Base-by-base conservation (phyloP, 2,329 filamentous ascomycete genomes). In the Simplicillium sp. region DNA sequence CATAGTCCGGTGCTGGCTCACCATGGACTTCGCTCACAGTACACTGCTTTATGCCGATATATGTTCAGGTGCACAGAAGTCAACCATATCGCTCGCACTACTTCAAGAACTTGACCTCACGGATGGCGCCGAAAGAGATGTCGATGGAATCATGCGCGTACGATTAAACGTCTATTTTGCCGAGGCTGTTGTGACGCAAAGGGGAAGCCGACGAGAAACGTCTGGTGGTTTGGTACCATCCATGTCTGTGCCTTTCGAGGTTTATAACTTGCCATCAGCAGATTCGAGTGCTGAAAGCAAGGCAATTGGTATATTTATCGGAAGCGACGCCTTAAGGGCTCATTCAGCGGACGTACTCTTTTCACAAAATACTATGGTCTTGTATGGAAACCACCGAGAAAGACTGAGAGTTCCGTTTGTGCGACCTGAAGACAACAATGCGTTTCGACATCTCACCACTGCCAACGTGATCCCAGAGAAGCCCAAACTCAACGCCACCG, bases 1-100 rank as follows among this genome's bases (percentile, higher is more conserved):
- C 25, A 95, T 98, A 49, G 86, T 97, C 43, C 83, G 92, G 46
- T 98, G 92, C 66, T 97, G 92, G 89, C 71, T 97, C 51, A 90
- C 86, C 18, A 84, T 82, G 29, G 82, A 87, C 53, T 97, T 94
- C 63, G 90, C 88, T 12, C 90, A 95, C 56, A 82, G 84, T 48
- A 84, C 87, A 9, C 73, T 97, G 13, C 70, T 96, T 5, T 97
- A 97, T 57, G 92, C 89, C 29, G 89, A 88, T 29, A 72, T 97
- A 3, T 97, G 92, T 60, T 90, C 87, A 2, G 92, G 90, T 2
- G 94, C 92, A 5, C 88, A 89, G 59, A 82, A 80, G 51, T 97
- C 92, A 2, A 80, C 79, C n/a, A 66, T 98, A 36, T 84, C 92
- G 42, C 73, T 77, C 50, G 76, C 79, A 6, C 71, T 96, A 39